Evolutionary conservation across 345 rosid genomes (phyloP).

Genomic region (Abelmoschus esculentus): DNA sequence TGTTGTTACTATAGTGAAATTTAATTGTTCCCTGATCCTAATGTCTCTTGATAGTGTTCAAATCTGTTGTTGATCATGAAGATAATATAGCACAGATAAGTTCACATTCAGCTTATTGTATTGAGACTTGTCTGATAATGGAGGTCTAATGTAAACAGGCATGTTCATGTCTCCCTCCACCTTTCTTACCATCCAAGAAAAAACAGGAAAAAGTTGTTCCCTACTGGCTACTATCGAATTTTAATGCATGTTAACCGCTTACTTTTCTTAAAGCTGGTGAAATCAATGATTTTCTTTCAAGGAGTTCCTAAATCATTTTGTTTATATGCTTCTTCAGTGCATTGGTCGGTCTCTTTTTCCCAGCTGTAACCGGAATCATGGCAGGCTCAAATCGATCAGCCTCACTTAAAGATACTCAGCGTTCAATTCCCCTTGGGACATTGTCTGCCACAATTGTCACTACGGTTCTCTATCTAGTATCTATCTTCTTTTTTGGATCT

Average conservation of each 20-base stretch:
- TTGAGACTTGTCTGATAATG: not conserved
- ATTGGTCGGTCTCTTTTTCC: constrained; percentile 96
- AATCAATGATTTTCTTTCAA: not conserved
- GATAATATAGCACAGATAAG: not conserved
- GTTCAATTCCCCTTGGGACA: constrained; percentile 91
- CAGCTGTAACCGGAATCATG: constrained; percentile 99
- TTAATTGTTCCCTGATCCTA: too few relatives aligned
- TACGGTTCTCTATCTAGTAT: constrained; percentile 59
- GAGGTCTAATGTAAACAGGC: not conserved
- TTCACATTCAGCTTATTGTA: not conserved
- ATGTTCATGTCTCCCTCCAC: not conserved
- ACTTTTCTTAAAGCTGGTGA: not conserved
- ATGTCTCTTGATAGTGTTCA: not conserved
- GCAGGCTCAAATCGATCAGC: constrained; percentile 99
- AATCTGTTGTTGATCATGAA: not conserved
- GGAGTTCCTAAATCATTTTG: not conserved
- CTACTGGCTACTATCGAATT: not conserved
- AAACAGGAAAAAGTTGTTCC: constrained; percentile 1
- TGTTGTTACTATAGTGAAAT: not conserved
- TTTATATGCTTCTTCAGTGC: not conserved
- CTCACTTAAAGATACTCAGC: constrained; percentile 90
- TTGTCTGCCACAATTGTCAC: constrained; percentile 91
- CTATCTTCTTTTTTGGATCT: constrained; percentile 84
- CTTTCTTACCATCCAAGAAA: not conserved
- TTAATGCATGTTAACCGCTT: not conserved